Evolutionary conservation across 257 asterid genomes (phyloP), one percentile per base, ranked within the genome.

Genomic region (Nicotiana paniculata): DNA sequence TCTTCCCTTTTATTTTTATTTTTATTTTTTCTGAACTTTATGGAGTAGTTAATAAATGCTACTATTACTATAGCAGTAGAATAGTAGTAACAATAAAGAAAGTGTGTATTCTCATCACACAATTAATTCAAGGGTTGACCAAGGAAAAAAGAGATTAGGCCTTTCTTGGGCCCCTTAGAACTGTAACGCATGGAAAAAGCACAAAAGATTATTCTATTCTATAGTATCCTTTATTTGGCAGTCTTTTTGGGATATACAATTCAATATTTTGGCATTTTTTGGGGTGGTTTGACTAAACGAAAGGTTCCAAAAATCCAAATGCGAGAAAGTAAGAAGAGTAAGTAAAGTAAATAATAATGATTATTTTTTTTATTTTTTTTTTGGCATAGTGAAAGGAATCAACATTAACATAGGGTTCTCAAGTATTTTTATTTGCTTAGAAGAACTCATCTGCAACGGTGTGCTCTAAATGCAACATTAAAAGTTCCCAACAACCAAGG

Each of bases 51-150:
- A 28, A 9, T 43, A 72, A 54, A 54, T 54, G 21, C 1, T 13
- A 4, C 12, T 43, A 9, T 3, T 9, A 54, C n/a, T 54, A 16
- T 16, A 54, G 51, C 51, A 54, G 61, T 4, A 54, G 21, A 54
- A 13, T 15, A 54, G 58, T 12, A 53, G 18, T 13, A 53, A 53
- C 58, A 13, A 53, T 15, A 53, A 53, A 13, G 18, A 13, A 53
- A 53, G 5, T 12, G 58, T 53, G 61, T 77, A 35, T 15, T 76
- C 63, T 39, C 18, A 53, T 81, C 5, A 24, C 58, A 13, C 81
- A 81, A 87, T 88, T 79, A 86, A 87, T 84, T 39, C 81, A 81
- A 83, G 77, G 78, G 93, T 91, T 89, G 95, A 91, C 93, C 77
- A 59, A 59, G 39, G 33, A 53, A 48, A 81, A 83, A 86, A 84